Percentiles rank a stretch among this genome's conserved stretches.
Evolutionary conservation across 148 eudicot species (phyloP).

Genomic region (Spergularia bocconei): DNA sequence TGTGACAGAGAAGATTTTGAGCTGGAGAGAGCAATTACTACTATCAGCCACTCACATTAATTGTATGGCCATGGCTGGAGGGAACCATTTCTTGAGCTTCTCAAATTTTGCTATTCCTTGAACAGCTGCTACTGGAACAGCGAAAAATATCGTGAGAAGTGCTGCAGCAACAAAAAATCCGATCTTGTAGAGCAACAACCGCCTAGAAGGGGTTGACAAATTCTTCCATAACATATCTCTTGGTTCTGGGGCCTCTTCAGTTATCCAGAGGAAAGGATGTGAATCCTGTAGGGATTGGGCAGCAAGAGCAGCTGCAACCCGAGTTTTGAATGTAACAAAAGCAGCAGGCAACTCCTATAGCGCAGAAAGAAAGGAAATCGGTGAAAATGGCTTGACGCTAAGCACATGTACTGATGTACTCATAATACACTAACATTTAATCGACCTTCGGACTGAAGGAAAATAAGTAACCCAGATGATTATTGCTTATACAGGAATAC

Average conservation of each 20-base stretch:
- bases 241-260: conserved; percentile 89
- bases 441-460: not conserved
- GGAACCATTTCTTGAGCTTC: conserved; percentile 81
- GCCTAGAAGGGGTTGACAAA: conserved; percentile 61
- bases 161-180: conserved; percentile 53
- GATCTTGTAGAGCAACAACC: conserved; percentile 57
- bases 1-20: too few species aligned
- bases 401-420: not conserved
- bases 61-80: conserved; percentile 81
- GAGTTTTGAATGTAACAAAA: conserved; percentile 76
- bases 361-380: not conserved
- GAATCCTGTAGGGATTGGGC: conserved; percentile 82
- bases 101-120: conserved; percentile 92
- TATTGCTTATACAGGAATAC: not conserved
- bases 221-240: conserved; percentile 83
- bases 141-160: conserved; percentile 81
- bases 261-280: conserved; percentile 79
- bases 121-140: conserved; percentile 82
- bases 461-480: not conserved
- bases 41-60: conserved; percentile 53
- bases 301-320: conserved; percentile 71
- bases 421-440: not conserved
- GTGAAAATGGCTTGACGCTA: not conserved
- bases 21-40: too few species aligned
- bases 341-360: conserved; percentile 82